A percentile compares a stretch with the other conserved stretches of the same genome.
Evolutionary conservation across 257 asterid genomes (phyloP).

Genomic region (Solanum rostratum): DNA sequence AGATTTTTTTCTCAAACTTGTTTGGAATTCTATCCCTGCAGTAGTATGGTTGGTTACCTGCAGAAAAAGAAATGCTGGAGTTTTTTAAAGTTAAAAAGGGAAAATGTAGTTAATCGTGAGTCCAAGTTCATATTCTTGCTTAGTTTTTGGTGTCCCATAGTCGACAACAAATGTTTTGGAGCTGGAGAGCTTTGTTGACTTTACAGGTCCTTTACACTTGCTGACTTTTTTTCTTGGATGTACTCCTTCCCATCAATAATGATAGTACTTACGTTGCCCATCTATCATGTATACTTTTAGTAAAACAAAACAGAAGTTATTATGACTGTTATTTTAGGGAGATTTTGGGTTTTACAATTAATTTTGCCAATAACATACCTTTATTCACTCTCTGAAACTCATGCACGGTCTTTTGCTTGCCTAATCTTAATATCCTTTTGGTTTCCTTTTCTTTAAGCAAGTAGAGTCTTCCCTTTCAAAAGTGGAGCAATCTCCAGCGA

Average conservation of each 20-base stretch:
- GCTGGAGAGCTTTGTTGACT: background rate
- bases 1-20: background rate
- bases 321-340: background rate
- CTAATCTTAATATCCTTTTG: background rate
- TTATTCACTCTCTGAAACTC: background rate
- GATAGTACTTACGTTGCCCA: background rate
- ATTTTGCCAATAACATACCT: background rate
- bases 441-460: conserved; percentile 24
- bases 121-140: background rate
- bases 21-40: background rate
- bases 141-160: background rate
- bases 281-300: background rate
- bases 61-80: background rate
- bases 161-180: background rate
- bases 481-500: conserved; percentile 91
- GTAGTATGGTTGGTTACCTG: background rate
- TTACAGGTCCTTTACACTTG: background rate
- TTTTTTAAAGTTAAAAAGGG: background rate
- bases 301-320: background rate
- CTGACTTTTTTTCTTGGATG: background rate
- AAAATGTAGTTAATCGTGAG: background rate
- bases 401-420: background rate
- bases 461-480: conserved; percentile 52
- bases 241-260: background rate
- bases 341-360: background rate